Evolutionary conservation across 1,139 yeast genomes (phyloP).

Genomic region (Hyphopichia fennica): DNA sequence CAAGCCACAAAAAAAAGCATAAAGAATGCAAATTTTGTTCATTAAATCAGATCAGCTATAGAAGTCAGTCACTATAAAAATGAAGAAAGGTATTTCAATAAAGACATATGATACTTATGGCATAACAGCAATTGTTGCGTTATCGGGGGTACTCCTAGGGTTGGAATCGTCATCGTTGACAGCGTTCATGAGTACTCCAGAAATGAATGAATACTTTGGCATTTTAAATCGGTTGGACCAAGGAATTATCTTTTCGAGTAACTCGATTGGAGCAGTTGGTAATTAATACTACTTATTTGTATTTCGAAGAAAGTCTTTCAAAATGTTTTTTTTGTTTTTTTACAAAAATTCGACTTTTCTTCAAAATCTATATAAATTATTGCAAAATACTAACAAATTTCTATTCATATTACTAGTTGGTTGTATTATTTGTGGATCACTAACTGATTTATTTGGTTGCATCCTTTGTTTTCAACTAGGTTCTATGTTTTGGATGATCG

Average conservation of each 20-base stretch:
- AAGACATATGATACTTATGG: constrained; percentile 16
- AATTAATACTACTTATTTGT: constrained; percentile 10
- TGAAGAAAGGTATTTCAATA: too few relatives aligned
- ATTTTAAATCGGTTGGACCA: constrained; percentile 22
- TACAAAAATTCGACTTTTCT: background rate
- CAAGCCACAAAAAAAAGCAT: too few relatives aligned
- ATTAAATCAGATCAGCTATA: too few relatives aligned
- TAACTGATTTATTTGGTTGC: constrained; percentile 30
- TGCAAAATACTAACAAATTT: constrained; percentile 2
- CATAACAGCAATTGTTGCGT: constrained; percentile 18
- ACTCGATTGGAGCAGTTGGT: constrained; percentile 35
- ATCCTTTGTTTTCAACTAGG: constrained; percentile 24
- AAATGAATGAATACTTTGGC: constrained; percentile 25
- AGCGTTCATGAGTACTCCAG: constrained; percentile 21
- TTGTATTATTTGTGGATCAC: constrained; percentile 30
- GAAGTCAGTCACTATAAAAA: too few relatives aligned
- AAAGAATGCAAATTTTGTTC: background rate
- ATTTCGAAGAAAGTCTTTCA: too few relatives aligned
- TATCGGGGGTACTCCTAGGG: constrained; percentile 33
- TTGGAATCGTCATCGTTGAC: constrained; percentile 29
- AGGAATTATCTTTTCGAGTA: constrained; percentile 26
- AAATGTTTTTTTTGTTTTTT: background rate
- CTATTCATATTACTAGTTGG: constrained; percentile 21
- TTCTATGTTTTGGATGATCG: constrained; percentile 28
- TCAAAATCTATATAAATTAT: too few relatives aligned